Conservation (phyloP, 306 rosid genomes). For the Medicago lupulina region DNA sequence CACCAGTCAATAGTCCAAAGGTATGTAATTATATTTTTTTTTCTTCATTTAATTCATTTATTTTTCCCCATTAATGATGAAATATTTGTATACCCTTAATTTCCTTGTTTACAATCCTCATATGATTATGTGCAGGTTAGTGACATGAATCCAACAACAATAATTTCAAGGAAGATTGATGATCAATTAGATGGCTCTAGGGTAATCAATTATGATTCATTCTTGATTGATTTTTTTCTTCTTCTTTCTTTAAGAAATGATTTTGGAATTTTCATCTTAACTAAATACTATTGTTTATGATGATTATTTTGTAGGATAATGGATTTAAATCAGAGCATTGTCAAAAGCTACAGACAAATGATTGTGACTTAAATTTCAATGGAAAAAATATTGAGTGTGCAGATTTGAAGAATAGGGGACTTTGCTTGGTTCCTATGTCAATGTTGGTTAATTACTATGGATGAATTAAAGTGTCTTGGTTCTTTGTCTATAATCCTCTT, state of each 20-base stretch:
- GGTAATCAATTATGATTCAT: conserved; percentile 51
- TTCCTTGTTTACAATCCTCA: neutral
- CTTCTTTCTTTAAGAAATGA: neutral
- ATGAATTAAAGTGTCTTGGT: conserved; percentile 34
- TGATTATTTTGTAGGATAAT: conserved; percentile 54
- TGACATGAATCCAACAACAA: conserved; percentile 48
- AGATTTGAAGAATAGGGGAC: conserved; percentile 70
- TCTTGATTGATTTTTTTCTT: conserved; percentile 7
- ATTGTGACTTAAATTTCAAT: conserved; percentile 39
- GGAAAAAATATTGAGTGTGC: conserved; percentile 46
- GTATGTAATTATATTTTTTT: conserved; percentile 29
- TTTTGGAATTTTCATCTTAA: neutral
- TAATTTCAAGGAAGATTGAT: conserved; percentile 54
- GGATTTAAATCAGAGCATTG: conserved; percentile 44
- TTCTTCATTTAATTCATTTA: neutral
- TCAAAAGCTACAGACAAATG: conserved; percentile 51
- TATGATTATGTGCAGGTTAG: conserved; percentile 51
- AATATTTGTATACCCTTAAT: neutral
- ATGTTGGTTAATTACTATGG: conserved; percentile 69
- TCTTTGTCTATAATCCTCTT: neutral
- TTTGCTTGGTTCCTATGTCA: conserved; percentile 84
- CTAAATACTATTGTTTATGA: conserved; percentile 11
- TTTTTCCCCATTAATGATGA: too few species aligned
- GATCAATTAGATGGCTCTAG: conserved; percentile 48
- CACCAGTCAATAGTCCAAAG: conserved; percentile 92